Evolutionary conservation across 2,329 filamentous ascomycete species (phyloP).

Genomic region (Penicillium sp.): DNA sequence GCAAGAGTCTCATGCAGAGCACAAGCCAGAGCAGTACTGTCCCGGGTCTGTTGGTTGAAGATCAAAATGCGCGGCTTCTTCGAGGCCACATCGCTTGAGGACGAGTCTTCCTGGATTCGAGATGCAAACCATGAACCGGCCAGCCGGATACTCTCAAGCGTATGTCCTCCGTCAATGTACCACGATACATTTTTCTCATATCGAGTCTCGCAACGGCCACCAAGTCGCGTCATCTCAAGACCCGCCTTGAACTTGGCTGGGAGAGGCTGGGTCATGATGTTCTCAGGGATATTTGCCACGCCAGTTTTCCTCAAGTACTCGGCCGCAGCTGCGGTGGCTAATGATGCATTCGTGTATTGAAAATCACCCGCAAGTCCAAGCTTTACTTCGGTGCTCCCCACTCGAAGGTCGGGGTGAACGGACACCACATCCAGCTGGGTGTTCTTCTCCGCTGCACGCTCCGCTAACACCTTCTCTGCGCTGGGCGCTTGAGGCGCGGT

Average conservation of each 20-base stretch:
- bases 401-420: constrained; percentile 46
- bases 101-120: constrained; percentile 42
- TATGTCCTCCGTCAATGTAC: constrained; percentile 88
- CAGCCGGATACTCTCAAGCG: constrained; percentile 75
- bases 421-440: constrained; percentile 51
- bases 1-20: constrained; percentile 61
- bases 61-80: constrained; percentile 63
- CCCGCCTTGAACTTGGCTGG: constrained; percentile 65
- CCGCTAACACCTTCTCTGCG: constrained; percentile 57
- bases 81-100: constrained; percentile 27
- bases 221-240: constrained; percentile 65
- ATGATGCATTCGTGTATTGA: constrained; percentile 62
- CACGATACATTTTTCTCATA: constrained; percentile 62
- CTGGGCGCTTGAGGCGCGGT: constrained; percentile 59
- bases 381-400: constrained; percentile 45
- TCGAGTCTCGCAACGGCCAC: constrained; percentile 75
- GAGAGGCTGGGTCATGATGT: constrained; percentile 47
- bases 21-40: constrained; percentile 66
- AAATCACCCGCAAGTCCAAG: constrained; percentile 63
- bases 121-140: constrained; percentile 75
- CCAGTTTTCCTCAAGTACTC: constrained; percentile 41
- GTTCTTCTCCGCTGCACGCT: constrained; percentile 54
- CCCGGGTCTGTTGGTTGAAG: constrained; percentile 90
- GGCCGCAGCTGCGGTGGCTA: constrained; percentile 54
- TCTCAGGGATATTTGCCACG: constrained; percentile 35